Percentiles rank a stretch among this genome's conserved stretches.
Conservation (phyloP, 768 basidiomycete genomes). For the Clathrus columnatus region DNA sequence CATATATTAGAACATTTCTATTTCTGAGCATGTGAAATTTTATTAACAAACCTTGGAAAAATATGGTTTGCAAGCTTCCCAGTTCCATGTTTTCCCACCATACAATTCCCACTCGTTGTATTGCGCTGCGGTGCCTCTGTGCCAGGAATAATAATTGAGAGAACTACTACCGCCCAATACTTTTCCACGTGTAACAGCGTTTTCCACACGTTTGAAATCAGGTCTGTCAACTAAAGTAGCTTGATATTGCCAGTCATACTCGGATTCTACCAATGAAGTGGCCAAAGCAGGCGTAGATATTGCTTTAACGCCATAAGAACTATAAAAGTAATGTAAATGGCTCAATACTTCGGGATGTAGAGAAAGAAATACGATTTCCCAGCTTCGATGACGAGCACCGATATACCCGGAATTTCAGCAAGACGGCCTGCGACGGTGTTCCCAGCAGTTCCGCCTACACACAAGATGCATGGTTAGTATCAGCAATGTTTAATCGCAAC, state of each 20-base stretch:
- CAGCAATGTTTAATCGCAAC: too few species aligned
- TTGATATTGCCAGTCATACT: not conserved
- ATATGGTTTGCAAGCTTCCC: not conserved
- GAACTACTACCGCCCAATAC: not conserved
- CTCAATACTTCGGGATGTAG: not conserved
- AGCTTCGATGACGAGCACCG: slow-evolving; percentile 27
- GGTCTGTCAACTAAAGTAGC: not conserved
- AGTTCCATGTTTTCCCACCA: not conserved
- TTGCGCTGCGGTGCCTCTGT: not conserved
- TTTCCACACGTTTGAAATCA: not conserved
- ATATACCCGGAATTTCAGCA: slow-evolving; percentile 22
- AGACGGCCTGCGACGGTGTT: slow-evolving; percentile 31
- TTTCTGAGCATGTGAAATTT: too few species aligned
- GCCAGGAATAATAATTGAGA: not conserved
- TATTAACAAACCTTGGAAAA: slow-evolving; percentile 2
- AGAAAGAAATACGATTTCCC: slow-evolving; percentile 7
- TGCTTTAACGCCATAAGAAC: not conserved
- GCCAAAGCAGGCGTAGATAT: not conserved
- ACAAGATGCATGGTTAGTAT: not conserved
- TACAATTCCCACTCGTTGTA: not conserved
- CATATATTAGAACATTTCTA: not conserved
- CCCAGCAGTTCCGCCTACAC: slow-evolving; percentile 20
- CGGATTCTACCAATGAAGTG: not conserved
- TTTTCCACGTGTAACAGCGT: not conserved
- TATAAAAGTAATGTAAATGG: not conserved